Evolutionary conservation across 73 alveolate genomes (phyloP).

Genomic region (Urostyla sp.): DNA sequence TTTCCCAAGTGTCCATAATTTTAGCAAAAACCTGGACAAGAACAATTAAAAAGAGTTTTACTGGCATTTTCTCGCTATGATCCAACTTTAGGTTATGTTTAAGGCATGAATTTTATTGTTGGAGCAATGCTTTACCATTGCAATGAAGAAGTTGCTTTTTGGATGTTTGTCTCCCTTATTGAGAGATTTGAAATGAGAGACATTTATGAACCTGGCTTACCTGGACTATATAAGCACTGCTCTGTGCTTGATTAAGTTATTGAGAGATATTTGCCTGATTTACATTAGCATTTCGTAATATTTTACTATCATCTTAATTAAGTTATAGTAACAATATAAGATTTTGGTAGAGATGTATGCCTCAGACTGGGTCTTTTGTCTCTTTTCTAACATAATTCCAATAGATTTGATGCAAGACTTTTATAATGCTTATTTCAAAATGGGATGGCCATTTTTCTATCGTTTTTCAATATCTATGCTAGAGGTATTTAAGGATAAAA

Average conservation of each 20-base stretch:
- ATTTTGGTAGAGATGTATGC: constrained; percentile 50
- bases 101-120: constrained; percentile 61
- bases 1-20: constrained; percentile 36
- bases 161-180: constrained; percentile 50
- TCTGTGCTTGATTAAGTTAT: constrained; percentile 31
- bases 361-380: constrained; percentile 50
- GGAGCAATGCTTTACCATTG: constrained; percentile 63
- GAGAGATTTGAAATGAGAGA: constrained; percentile 53
- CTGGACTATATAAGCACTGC: constrained; percentile 65
- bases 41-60: constrained; percentile 46
- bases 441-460: constrained; percentile 55
- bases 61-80: constrained; percentile 61
- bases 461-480: constrained; percentile 33
- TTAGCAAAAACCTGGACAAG: constrained; percentile 32
- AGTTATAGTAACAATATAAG: not conserved
- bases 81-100: constrained; percentile 50
- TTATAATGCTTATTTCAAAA: constrained; percentile 17
- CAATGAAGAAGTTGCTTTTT: constrained; percentile 63
- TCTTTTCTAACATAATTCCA: constrained; percentile 38
- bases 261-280: constrained; percentile 6
- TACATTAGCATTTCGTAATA: constrained; percentile 43
- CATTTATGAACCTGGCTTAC: constrained; percentile 51
- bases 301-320: not conserved
- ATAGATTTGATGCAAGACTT: constrained; percentile 11
- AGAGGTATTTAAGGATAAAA: constrained; percentile 10